These are phyloP conservation scores for Bipolaris sorokiniana DNA, from an alignment of 2,329 filamentous ascomycete species.

Conservation along the genomic window DNA sequence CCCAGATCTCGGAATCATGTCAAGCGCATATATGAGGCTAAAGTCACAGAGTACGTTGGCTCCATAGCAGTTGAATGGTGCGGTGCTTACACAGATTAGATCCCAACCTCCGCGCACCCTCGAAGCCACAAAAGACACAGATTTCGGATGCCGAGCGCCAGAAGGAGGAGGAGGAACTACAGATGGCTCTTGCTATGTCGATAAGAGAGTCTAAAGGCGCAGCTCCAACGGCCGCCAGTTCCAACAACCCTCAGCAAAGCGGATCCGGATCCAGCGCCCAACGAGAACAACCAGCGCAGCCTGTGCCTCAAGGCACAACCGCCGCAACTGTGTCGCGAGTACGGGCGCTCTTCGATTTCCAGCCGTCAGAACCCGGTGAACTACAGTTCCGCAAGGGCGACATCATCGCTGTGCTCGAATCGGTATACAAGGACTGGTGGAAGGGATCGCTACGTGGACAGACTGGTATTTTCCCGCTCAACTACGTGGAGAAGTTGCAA, in stretches of 20 bases:
- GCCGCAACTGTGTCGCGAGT: slow-evolving; percentile 96
- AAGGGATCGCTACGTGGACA: slow-evolving; percentile 92
- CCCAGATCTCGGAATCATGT: slow-evolving; percentile 95
- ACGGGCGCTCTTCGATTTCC: slow-evolving; percentile 91
- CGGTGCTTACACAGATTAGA: slow-evolving; percentile 60
- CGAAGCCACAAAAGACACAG: slow-evolving; percentile 89
- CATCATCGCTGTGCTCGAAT: slow-evolving; percentile 95
- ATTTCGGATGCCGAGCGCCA: slow-evolving; percentile 89
- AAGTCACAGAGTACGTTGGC: slow-evolving; percentile 67
- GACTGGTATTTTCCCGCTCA: slow-evolving; percentile 96
- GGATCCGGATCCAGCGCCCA: slow-evolving; percentile 25
- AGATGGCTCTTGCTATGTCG: slow-evolving; percentile 92
- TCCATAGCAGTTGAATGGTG: not conserved
- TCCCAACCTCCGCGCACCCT: slow-evolving; percentile 87
- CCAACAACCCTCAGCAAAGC: slow-evolving; percentile 50
- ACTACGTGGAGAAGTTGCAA: slow-evolving; percentile 96
- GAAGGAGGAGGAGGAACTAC: slow-evolving; percentile 96
- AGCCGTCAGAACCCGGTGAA: slow-evolving; percentile 91
- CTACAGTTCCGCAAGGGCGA: slow-evolving; percentile 96
- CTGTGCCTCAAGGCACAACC: slow-evolving; percentile 81
- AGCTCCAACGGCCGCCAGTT: slow-evolving; percentile 50
- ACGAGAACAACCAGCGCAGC: slow-evolving; percentile 57
- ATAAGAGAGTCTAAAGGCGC: slow-evolving; percentile 77
- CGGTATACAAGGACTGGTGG: slow-evolving; percentile 99
- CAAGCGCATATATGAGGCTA: slow-evolving; percentile 87